Evolutionary conservation across 306 rosid species (phyloP), one percentile per base, ranked within the genome.

Genomic region (Cercis canadensis): DNA sequence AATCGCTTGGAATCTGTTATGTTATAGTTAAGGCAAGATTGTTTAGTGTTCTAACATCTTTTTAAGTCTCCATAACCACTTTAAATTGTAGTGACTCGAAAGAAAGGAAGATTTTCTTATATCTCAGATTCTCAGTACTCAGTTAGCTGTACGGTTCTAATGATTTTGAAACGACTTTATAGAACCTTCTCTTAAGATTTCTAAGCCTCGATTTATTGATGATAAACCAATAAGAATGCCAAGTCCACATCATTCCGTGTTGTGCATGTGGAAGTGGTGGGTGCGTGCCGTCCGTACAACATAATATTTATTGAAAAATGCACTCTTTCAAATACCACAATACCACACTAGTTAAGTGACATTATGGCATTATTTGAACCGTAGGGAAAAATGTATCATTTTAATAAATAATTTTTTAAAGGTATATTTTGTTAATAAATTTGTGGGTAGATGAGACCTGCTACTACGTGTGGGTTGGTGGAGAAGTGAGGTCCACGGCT

Each of bases 401-500:
- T n/a, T n/a, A n/a, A n/a, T n/a, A n/a, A n/a, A n/a, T n/a, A n/a
- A n/a, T n/a, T n/a, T n/a, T n/a, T n/a, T n/a, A n/a, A n/a, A n/a
- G n/a, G n/a, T n/a, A n/a, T n/a, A n/a, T n/a, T n/a, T n/a, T n/a
- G n/a, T n/a, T n/a, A n/a, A n/a, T n/a, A n/a, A n/a, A n/a, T n/a
- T n/a, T n/a, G n/a, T n/a, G n/a, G n/a, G n/a, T n/a, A n/a, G 29
- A 24, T 24, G n/a, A 24, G 29, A 24, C 2, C 50, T 65, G 75
- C 63, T 75, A 2, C 10, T 37, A 8, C 60, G 72, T 57, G 57
- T 47, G 83, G 90, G 87, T 87, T 85, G 96, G 90, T 87, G 86
- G 79, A 72, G 87, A 79, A 85, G 90, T 80, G 84, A 79, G 87
- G 80, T 82, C 84, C 86, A 84, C 75, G 70, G 59, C 70, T 37